Evolutionary conservation across 441 rosid species (phyloP).

Genomic region (Adansonia rubrostipa): DNA sequence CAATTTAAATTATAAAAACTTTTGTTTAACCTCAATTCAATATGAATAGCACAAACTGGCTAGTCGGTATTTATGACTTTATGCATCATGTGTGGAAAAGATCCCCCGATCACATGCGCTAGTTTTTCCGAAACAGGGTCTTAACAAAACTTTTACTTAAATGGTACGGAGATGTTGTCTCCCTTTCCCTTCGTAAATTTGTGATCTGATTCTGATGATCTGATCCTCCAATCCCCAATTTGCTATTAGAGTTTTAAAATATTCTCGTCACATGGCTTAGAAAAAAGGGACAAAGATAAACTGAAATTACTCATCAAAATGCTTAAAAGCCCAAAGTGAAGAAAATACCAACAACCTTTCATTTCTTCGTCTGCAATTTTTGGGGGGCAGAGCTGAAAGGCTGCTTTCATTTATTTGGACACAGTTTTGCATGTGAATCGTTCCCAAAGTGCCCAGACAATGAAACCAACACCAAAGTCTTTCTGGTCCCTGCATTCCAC

Average conservation of each 20-base stretch:
- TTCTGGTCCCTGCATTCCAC: neutral
- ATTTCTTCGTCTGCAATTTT: neutral
- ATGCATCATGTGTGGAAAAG: neutral
- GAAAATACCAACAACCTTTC: neutral
- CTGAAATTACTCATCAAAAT: neutral
- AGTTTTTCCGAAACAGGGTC: neutral
- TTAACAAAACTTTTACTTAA: neutral
- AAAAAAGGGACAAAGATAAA: neutral
- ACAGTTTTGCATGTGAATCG: slow-evolving; percentile 19
- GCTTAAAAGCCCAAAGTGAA: too few species aligned
- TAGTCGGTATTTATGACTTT: too few species aligned
- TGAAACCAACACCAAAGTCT: slow-evolving; percentile 6
- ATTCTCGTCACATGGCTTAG: neutral
- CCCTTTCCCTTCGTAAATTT: neutral
- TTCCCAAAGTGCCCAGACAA: slow-evolving; percentile 27
- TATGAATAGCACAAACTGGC: too few species aligned
- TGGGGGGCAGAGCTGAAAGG: neutral
- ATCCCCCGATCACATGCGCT: neutral
- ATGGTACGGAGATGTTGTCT: slow-evolving; percentile 23
- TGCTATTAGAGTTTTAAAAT: neutral
- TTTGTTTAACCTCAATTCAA: too few species aligned
- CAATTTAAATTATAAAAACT: too few species aligned
- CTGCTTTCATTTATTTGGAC: neutral
- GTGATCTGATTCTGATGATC: neutral
- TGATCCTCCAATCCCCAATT: neutral